Evolutionary conservation across 2,329 filamentous ascomycete species (phyloP).

Genomic region (Penicillium concentricum): DNA sequence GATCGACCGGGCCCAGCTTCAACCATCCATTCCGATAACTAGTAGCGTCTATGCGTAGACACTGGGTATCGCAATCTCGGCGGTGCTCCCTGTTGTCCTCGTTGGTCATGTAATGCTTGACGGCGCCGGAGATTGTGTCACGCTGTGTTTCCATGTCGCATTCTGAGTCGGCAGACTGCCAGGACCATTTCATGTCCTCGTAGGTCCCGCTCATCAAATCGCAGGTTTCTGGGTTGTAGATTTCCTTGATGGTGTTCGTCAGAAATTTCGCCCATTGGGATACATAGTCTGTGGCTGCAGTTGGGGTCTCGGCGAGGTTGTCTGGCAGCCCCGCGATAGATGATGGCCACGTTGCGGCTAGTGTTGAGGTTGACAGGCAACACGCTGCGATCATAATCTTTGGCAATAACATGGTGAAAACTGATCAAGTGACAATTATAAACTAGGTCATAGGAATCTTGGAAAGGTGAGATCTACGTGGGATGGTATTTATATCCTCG

Average conservation of each 20-base stretch:
- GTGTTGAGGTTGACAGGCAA: not conserved
- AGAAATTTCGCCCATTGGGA: not conserved
- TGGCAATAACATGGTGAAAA: not conserved
- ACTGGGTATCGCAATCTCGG: constrained; percentile 6
- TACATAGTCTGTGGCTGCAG: not conserved
- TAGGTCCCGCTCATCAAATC: constrained; percentile 2
- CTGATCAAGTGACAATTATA: not conserved
- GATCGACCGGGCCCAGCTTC: constrained; percentile 1
- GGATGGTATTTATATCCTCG: not conserved
- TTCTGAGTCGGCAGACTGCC: not conserved
- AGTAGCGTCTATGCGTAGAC: not conserved
- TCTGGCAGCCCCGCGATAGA: not conserved
- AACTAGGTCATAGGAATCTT: not conserved
- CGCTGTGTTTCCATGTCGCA: constrained; percentile 9
- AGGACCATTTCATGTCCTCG: constrained; percentile 1
- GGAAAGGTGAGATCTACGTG: not conserved
- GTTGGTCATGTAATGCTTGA: constrained; percentile 3
- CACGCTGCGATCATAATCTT: not conserved
- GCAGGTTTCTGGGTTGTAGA: not conserved
- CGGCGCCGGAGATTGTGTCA: constrained; percentile 1
- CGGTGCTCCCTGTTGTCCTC: not conserved
- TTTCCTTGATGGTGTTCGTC: not conserved
- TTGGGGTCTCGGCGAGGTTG: not conserved
- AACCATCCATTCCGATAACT: constrained; percentile 9
- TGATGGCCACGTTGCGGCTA: constrained; percentile 1